Conservation (phyloP, 768 basidiomycete genomes). For the Paxillus ammoniavirescens region DNA sequence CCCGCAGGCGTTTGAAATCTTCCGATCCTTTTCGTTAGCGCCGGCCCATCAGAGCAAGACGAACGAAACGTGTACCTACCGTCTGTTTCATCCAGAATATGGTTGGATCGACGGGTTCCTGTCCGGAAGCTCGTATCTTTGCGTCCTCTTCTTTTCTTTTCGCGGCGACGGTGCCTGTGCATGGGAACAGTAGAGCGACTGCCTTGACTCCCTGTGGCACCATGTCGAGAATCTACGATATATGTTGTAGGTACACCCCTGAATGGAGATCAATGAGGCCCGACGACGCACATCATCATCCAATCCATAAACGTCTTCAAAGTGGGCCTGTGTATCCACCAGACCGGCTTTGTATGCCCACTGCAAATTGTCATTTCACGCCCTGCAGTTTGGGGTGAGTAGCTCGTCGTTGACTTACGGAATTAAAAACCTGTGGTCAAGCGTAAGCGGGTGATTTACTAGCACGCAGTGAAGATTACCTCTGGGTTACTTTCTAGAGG, state of each 20-base stretch:
- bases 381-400: background rate
- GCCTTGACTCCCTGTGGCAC: constrained; percentile 79
- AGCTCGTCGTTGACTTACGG: constrained; percentile 15
- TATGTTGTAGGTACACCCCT: background rate
- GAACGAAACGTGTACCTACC: constrained; percentile 37
- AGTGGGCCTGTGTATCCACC: constrained; percentile 45
- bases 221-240: constrained; percentile 58
- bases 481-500: constrained; percentile 78
- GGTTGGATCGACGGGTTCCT: constrained; percentile 53
- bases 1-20: constrained; percentile 86
- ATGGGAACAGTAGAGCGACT: constrained; percentile 83
- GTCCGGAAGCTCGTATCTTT: constrained; percentile 44
- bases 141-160: constrained; percentile 61
- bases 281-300: constrained; percentile 53
- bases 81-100: constrained; percentile 92
- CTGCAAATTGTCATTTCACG: constrained; percentile 29
- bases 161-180: constrained; percentile 47
- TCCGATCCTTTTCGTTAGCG: background rate
- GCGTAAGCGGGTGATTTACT: constrained; percentile 5
- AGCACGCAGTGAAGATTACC: constrained; percentile 24
- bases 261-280: background rate
- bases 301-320: constrained; percentile 72
- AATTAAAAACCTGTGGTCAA: constrained; percentile 29
- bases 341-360: constrained; percentile 75
- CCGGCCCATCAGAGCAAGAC: background rate